phyloP scores from a whole-genome alignment of 768 basidiomycete species.

The Russula sp. region DNA sequence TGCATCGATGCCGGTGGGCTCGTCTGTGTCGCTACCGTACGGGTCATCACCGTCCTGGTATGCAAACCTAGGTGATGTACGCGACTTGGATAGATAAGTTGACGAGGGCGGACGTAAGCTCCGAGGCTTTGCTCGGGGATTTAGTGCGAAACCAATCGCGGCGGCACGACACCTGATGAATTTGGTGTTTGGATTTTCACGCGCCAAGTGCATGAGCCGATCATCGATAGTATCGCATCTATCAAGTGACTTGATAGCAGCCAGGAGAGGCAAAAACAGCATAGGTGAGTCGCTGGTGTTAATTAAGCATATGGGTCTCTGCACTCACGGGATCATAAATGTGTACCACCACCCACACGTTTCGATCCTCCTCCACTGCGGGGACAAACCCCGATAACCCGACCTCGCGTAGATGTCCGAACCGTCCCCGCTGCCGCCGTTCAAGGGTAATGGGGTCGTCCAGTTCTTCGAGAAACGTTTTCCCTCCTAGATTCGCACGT shows the following conservation, averaged over 20 bases:
- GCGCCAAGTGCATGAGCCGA: slow-evolving; percentile 62
- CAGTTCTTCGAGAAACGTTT: slow-evolving; percentile 77
- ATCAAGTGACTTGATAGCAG: slow-evolving; percentile 56
- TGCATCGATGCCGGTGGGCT: slow-evolving; percentile 37
- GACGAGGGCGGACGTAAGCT: slow-evolving; percentile 24
- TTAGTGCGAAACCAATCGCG: slow-evolving; percentile 66
- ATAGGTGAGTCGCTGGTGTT: slow-evolving; percentile 1
- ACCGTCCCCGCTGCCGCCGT: slow-evolving; percentile 50
- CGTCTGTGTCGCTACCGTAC: slow-evolving; percentile 41
- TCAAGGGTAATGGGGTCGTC: slow-evolving; percentile 40
- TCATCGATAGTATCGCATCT: slow-evolving; percentile 72
- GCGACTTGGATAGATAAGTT: slow-evolving; percentile 21
- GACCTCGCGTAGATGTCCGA: slow-evolving; percentile 80
- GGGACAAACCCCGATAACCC: slow-evolving; percentile 67
- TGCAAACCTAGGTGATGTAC: slow-evolving; percentile 23
- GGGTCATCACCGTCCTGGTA: slow-evolving; percentile 50
- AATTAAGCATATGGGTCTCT: slow-evolving; percentile 1
- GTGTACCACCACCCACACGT: slow-evolving; percentile 82
- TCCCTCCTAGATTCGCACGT: slow-evolving; percentile 59
- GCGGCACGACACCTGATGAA: slow-evolving; percentile 80
- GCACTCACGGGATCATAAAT: slow-evolving; percentile 72
- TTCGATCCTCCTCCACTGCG: slow-evolving; percentile 65
- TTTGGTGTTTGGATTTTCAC: slow-evolving; percentile 67
- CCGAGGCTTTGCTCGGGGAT: slow-evolving; percentile 28
- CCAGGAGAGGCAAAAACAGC: not conserved